phyloP scores from a whole-genome alignment of 73 alveolate species.

The Paraurostyla sp. region DNA sequence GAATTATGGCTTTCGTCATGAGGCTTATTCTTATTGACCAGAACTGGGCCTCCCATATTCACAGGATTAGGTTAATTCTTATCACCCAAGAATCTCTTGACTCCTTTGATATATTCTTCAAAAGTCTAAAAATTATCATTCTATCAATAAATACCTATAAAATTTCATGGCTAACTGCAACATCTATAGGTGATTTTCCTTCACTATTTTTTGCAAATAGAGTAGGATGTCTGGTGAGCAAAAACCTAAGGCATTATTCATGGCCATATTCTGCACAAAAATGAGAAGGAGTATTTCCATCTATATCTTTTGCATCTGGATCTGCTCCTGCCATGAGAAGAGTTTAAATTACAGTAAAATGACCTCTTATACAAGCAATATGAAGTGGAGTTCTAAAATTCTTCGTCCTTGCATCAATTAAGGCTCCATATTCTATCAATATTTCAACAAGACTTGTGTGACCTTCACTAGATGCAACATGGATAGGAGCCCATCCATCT shows the following conservation, averaged over 20 bases:
- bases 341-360: conserved; percentile 34
- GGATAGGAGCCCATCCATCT: conserved; percentile 69
- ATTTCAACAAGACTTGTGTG: conserved; percentile 49
- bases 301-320: conserved; percentile 64
- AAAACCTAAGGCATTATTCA: conserved; percentile 45
- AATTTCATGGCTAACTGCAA: conserved; percentile 48
- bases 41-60: background rate
- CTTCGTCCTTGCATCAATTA: conserved; percentile 50
- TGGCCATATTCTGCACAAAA: conserved; percentile 74
- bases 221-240: conserved; percentile 29
- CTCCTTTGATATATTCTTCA: conserved; percentile 34
- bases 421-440: conserved; percentile 59
- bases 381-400: conserved; percentile 71
- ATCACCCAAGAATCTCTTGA: background rate
- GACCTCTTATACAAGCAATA: conserved; percentile 69
- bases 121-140: conserved; percentile 3
- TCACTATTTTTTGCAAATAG: conserved; percentile 47
- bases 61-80: background rate
- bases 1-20: conserved; percentile 8
- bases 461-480: conserved; percentile 75
- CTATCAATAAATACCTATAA: conserved; percentile 1
- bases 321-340: conserved; percentile 66
- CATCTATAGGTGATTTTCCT: conserved; percentile 66
- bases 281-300: conserved; percentile 73
- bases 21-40: background rate